Percentiles rank a stretch among this genome's conserved stretches.
Conservation (phyloP, 148 eudicot species). For the Fallopia convolvulus region DNA sequence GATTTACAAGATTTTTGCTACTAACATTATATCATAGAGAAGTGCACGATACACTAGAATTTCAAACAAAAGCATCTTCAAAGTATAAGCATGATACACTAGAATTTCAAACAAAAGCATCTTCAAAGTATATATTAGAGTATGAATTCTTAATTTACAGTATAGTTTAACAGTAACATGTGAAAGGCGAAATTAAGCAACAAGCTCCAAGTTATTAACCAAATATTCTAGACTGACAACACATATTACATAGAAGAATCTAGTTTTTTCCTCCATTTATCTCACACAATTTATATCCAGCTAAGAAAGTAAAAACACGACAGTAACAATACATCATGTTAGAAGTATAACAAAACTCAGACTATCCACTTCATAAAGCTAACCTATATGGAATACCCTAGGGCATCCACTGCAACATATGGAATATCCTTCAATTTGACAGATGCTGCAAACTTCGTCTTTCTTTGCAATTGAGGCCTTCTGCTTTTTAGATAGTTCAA, state of each 20-base stretch:
- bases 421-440: slow-evolving; percentile 56
- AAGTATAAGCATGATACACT: too few species aligned
- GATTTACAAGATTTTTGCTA: background rate
- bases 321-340: background rate
- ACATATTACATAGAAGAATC: background rate
- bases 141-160: background rate
- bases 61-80: too few species aligned
- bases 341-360: background rate
- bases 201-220: background rate
- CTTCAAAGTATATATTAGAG: background rate
- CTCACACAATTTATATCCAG: background rate
- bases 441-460: slow-evolving; percentile 81
- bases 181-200: too few species aligned
- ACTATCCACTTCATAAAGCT: background rate
- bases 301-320: background rate
- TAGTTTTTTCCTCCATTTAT: background rate
- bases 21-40: background rate
- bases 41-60: too few species aligned
- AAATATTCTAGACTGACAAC: background rate
- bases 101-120: too few species aligned
- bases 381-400: slow-evolving; percentile 77
- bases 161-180: too few species aligned
- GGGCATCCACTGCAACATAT: slow-evolving; percentile 77
- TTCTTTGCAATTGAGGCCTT: slow-evolving; percentile 41
- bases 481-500: slow-evolving; percentile 26